Conservation (phyloP, 805 yeast species). For the Candida verbasci region DNA sequence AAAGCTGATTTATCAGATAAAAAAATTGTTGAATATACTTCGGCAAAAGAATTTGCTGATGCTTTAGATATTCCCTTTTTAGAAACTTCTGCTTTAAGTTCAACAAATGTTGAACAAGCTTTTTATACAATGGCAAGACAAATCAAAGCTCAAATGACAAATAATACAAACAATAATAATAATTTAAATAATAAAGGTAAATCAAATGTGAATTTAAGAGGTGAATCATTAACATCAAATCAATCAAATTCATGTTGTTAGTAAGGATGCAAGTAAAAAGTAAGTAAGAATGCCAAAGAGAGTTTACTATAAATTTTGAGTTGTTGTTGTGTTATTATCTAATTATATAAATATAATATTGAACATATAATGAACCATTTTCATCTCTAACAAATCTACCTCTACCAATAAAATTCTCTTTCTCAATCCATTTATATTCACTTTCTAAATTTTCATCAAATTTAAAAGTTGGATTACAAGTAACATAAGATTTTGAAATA, state of each 20-base stretch:
- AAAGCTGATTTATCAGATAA: constrained; percentile 92
- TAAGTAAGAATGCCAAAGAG: too few relatives aligned
- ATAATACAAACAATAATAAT: constrained; percentile 27
- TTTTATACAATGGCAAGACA: constrained; percentile 98
- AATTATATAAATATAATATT: constrained; percentile 45
- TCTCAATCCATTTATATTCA: constrained; percentile 47
- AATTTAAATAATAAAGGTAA: constrained; percentile 49
- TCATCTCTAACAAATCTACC: constrained; percentile 55
- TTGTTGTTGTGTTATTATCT: constrained; percentile 10
- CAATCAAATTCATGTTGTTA: constrained; percentile 38
- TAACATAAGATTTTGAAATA: constrained; percentile 46
- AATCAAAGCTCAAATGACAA: constrained; percentile 92
- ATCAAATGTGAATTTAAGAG: constrained; percentile 68
- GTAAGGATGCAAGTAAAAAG: background rate
- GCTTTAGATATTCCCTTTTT: constrained; percentile 89
- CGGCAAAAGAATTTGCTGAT: constrained; percentile 97
- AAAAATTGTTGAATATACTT: constrained; percentile 92
- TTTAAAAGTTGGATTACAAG: constrained; percentile 42
- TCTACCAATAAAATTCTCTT: constrained; percentile 49
- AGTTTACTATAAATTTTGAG: too few relatives aligned
- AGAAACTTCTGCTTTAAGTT: constrained; percentile 92
- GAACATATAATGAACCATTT: constrained; percentile 45
- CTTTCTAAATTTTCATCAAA: constrained; percentile 40
- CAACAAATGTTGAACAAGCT: constrained; percentile 97
- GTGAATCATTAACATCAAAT: constrained; percentile 49